These are phyloP conservation scores for Cucumis hystrix DNA, from an alignment of 306 rosid genomes.

Conservation along the genomic window DNA sequence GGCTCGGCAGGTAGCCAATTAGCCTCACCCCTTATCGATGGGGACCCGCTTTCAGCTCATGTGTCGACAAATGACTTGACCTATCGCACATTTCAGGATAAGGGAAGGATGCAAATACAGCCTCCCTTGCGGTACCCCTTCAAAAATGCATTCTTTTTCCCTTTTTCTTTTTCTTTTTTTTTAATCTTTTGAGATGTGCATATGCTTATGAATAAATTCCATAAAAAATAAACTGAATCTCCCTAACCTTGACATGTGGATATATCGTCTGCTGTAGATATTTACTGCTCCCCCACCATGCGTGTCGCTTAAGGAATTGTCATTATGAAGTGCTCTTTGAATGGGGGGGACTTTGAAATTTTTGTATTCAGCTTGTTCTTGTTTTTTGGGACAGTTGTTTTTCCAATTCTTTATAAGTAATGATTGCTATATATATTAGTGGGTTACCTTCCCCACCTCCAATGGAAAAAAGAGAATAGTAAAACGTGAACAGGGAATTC, in stretches of 20 bases:
- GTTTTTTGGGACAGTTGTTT: not conserved
- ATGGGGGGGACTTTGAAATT: not conserved
- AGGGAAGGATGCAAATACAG: not conserved
- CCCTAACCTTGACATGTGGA: not conserved
- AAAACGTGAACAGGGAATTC: not conserved
- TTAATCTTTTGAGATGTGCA: not conserved
- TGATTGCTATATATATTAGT: not conserved
- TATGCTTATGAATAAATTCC: not conserved
- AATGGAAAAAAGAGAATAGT: not conserved
- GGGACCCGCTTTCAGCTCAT: conserved; percentile 16
- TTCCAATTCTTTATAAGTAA: not conserved
- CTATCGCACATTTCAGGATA: conserved; percentile 4
- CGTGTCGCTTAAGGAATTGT: not conserved
- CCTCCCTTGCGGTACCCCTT: not conserved
- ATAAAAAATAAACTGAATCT: not conserved
- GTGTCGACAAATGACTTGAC: conserved; percentile 29
- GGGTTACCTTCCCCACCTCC: not conserved
- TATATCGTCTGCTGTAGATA: not conserved
- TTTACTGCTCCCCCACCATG: not conserved
- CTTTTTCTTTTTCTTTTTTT: not conserved
- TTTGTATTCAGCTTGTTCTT: not conserved
- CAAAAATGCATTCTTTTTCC: not conserved
- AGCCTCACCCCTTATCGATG: conserved; percentile 16
- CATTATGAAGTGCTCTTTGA: not conserved
- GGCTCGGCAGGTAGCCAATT: conserved; percentile 22